phyloP scores from a whole-genome alignment of 164 flowering plant genomes.

The Annona cherimola region DNA sequence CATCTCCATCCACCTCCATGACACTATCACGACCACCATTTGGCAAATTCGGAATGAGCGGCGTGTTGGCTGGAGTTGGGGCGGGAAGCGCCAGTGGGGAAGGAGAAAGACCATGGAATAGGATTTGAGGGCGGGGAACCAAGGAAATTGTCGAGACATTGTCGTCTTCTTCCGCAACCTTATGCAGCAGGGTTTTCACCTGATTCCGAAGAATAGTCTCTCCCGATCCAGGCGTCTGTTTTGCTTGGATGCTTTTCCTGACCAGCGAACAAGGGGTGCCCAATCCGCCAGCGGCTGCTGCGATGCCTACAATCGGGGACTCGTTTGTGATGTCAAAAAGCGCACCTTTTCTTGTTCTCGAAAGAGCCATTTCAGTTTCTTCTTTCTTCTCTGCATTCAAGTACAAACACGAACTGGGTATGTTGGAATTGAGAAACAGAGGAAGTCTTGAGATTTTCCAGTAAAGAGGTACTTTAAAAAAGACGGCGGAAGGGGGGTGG shows the following conservation, averaged over 20 bases:
- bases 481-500: too few relatives aligned
- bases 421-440: not conserved
- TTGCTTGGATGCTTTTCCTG: slow-evolving; percentile 28
- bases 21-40: not conserved
- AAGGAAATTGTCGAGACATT: slow-evolving; percentile 3
- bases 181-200: slow-evolving; percentile 76
- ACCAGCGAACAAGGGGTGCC: slow-evolving; percentile 56
- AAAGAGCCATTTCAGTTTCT: slow-evolving; percentile 41
- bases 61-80: not conserved
- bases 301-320: slow-evolving; percentile 89
- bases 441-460: not conserved
- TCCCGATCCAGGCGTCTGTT: slow-evolving; percentile 76
- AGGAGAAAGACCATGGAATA: not conserved
- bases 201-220: slow-evolving; percentile 79
- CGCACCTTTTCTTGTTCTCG: slow-evolving; percentile 44
- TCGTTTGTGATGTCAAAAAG: slow-evolving; percentile 81
- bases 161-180: slow-evolving; percentile 78
- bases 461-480: not conserved
- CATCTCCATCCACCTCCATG: not conserved
- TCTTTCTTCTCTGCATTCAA: slow-evolving; percentile 39
- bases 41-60: slow-evolving; percentile 4
- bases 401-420: not conserved
- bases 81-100: not conserved
- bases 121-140: not conserved
- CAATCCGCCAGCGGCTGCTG: slow-evolving; percentile 43